phyloP scores from a whole-genome alignment of 106 monocot genomes.

The Platanthera guangdongensis region DNA sequence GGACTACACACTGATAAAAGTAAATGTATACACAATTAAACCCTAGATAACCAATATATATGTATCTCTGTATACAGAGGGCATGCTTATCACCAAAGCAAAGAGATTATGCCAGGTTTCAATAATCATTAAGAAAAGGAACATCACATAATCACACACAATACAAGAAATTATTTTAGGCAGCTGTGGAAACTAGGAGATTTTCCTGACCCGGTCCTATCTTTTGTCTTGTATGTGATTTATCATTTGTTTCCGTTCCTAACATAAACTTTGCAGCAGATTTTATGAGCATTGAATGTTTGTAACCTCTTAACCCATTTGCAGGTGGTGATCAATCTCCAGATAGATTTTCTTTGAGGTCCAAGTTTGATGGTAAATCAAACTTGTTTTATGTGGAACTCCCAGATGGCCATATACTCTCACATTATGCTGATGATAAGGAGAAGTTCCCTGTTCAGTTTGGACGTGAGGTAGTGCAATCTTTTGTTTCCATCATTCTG shows the following conservation, averaged over 20 bases:
- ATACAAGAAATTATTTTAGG: too few species aligned
- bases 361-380: constrained; percentile 51
- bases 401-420: constrained; percentile 55
- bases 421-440: constrained; percentile 44
- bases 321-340: constrained; percentile 29
- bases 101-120: too few species aligned
- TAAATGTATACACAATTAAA: too few species aligned
- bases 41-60: too few species aligned
- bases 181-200: not conserved
- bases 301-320: constrained; percentile 7
- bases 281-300: not conserved
- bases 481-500: not conserved
- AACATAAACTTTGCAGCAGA: not conserved
- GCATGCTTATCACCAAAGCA: too few species aligned
- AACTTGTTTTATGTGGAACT: constrained; percentile 82
- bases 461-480: constrained; percentile 76
- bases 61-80: too few species aligned
- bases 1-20: too few species aligned
- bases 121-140: too few species aligned
- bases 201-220: not conserved
- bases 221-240: not conserved
- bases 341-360: constrained; percentile 38
- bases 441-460: constrained; percentile 85
- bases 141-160: too few species aligned
- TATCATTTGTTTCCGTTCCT: not conserved